Conservation (phyloP, 257 asterid species). For the Salvia hispanica region DNA sequence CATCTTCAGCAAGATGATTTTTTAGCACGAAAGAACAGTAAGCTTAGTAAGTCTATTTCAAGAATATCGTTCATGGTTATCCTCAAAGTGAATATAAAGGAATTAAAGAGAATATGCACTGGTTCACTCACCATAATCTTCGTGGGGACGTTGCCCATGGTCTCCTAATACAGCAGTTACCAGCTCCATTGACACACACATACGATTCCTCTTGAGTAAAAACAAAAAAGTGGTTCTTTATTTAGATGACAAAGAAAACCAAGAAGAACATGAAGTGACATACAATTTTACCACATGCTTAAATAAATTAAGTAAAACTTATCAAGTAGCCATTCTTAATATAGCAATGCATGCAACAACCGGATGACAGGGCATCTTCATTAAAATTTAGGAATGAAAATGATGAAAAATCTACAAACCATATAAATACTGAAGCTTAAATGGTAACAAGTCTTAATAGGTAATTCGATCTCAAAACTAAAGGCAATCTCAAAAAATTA, state of each 20-base stretch:
- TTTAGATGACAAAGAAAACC: constrained; percentile 28
- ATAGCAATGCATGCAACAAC: constrained; percentile 14
- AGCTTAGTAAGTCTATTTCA: constrained; percentile 12
- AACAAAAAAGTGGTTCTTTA: constrained; percentile 23
- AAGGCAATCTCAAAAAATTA: constrained; percentile 4
- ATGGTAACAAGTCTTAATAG: constrained; percentile 14
- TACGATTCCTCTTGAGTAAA: constrained; percentile 57
- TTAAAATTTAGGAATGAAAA: constrained; percentile 15
- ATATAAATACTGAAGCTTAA: constrained; percentile 11
- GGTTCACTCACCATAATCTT: constrained; percentile 82
- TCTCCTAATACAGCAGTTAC: constrained; percentile 99
- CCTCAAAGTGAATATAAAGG: constrained; percentile 15
- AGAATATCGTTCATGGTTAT: constrained; percentile 1
- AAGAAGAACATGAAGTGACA: not conserved
- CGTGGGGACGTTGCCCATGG: constrained; percentile 95
- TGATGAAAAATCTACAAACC: constrained; percentile 21
- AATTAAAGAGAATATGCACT: constrained; percentile 1
- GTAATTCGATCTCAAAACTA: not conserved
- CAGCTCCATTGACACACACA: constrained; percentile 96
- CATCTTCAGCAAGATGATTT: not conserved
- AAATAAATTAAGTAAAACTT: constrained; percentile 12
- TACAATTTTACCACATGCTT: constrained; percentile 11
- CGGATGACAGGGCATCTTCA: constrained; percentile 22
- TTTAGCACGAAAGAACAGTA: constrained; percentile 15
- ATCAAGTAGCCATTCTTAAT: constrained; percentile 17